phyloP scores from a whole-genome alignment of 768 basidiomycete species.

The Serendipita sp. region DNA sequence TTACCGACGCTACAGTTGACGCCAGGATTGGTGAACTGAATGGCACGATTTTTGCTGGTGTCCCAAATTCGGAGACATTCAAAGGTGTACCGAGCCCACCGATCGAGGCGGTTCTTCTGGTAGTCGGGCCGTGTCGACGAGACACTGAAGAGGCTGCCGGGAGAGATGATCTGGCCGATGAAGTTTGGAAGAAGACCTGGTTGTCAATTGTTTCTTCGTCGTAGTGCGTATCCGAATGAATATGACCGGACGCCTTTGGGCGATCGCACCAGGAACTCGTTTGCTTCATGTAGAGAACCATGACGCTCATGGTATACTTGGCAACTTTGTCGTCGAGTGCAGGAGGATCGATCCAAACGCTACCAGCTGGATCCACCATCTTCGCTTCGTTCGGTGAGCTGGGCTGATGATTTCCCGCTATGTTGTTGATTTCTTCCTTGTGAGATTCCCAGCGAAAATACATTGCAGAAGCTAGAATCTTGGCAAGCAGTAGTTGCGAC shows the following conservation, averaged over 20 bases:
- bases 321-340: slow-evolving; percentile 72
- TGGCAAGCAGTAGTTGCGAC: slow-evolving; percentile 73
- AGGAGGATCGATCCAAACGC: slow-evolving; percentile 45
- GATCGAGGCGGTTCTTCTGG: not conserved
- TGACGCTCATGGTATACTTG: slow-evolving; percentile 63
- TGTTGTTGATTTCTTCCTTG: slow-evolving; percentile 20
- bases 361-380: slow-evolving; percentile 17
- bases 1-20: slow-evolving; percentile 39
- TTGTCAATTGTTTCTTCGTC: slow-evolving; percentile 50
- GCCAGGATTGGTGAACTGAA: slow-evolving; percentile 33
- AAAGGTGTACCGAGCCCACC: not conserved
- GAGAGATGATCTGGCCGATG: slow-evolving; percentile 15
- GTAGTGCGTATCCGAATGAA: slow-evolving; percentile 50
- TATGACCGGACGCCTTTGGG: slow-evolving; percentile 43
- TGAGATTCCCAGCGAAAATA: slow-evolving; percentile 57
- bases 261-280: slow-evolving; percentile 40
- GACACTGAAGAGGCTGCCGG: not conserved
- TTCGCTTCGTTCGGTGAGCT: slow-evolving; percentile 21
- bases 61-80: not conserved
- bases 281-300: slow-evolving; percentile 69
- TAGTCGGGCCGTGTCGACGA: not conserved
- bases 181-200: slow-evolving; percentile 17
- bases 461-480: slow-evolving; percentile 64
- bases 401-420: slow-evolving; percentile 24
- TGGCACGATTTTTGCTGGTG: not conserved